Evolutionary conservation across 371 early-diverging fungal genomes (phyloP).

Genomic region (Mortierella sp.): DNA sequence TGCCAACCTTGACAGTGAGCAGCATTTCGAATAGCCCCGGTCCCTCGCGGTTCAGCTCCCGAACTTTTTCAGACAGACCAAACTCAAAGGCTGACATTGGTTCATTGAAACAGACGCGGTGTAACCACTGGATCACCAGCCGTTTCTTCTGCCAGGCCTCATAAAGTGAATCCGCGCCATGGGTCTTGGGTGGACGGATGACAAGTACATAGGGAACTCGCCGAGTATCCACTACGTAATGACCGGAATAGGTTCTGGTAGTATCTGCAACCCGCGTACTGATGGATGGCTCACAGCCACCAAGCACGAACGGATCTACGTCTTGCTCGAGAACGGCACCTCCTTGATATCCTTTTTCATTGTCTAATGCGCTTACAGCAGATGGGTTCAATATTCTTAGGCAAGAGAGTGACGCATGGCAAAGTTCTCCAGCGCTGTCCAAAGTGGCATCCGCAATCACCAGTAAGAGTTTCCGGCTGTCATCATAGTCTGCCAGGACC

Average conservation of each 20-base stretch:
- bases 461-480: conserved; percentile 58
- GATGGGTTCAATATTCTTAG: conserved; percentile 15
- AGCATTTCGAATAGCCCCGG: conserved; percentile 86
- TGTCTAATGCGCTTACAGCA: not conserved
- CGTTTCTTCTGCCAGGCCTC: conserved; percentile 98
- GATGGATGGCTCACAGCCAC: not conserved
- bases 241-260: conserved; percentile 79
- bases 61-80: conserved; percentile 87
- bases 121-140: conserved; percentile 94
- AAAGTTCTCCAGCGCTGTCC: conserved; percentile 8
- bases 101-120: conserved; percentile 87
- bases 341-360: conserved; percentile 1
- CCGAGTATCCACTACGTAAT: conserved; percentile 72
- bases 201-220: conserved; percentile 89
- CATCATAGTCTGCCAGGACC: conserved; percentile 59
- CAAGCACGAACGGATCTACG: not conserved
- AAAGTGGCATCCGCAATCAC: conserved; percentile 53
- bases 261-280: not conserved
- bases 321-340: not conserved
- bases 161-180: conserved; percentile 68
- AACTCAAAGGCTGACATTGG: conserved; percentile 92
- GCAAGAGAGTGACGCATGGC: conserved; percentile 16
- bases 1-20: conserved; percentile 95
- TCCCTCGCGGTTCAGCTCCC: conserved; percentile 75
- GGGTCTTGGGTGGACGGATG: conserved; percentile 81